These are phyloP conservation scores for Puccinia novopanici DNA, from an alignment of 1,284 basidiomycete genomes.

Conservation along the genomic window DNA sequence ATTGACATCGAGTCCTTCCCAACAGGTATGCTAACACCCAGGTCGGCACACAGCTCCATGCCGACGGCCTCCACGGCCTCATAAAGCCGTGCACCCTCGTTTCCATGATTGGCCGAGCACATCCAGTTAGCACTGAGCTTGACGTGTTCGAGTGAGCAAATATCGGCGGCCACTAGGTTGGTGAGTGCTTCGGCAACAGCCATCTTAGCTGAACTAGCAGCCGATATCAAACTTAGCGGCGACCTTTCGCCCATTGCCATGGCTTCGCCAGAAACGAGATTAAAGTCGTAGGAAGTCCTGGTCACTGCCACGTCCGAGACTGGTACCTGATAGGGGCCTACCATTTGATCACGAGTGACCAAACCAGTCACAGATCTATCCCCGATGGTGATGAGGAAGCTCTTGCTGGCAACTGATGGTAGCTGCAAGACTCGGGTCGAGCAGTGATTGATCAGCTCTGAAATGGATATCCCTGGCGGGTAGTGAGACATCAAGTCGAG, in stretches of 20 bases:
- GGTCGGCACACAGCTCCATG: conserved; percentile 87
- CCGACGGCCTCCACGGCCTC: conserved; percentile 91
- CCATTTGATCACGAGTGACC: conserved; percentile 96
- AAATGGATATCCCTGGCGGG: conserved; percentile 25
- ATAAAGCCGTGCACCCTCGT: conserved; percentile 88
- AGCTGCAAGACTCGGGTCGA: conserved; percentile 81
- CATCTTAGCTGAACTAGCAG: conserved; percentile 90
- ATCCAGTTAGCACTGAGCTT: conserved; percentile 99
- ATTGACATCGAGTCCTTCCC: conserved; percentile 99
- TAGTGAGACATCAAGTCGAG: conserved; percentile 69
- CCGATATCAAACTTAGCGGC: conserved; percentile 80
- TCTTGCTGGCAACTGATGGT: conserved; percentile 94
- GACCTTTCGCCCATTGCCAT: conserved; percentile 99
- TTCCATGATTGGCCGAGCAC: conserved; percentile 86
- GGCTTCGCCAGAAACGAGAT: conserved; percentile 73
- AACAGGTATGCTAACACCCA: conserved; percentile 92
- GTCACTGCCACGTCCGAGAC: conserved; percentile 97
- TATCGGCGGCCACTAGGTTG: conserved; percentile 81
- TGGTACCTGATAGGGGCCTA: conserved; percentile 97
- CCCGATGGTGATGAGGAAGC: conserved; percentile 97
- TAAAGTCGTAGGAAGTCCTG: conserved; percentile 86
- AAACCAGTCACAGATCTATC: conserved; percentile 92
- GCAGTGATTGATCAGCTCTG: conserved; percentile 64
- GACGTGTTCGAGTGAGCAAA: conserved; percentile 72
- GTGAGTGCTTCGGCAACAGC: conserved; percentile 91